Conservation (phyloP, 768 basidiomycete species). For the Lactifluus echinatus region DNA sequence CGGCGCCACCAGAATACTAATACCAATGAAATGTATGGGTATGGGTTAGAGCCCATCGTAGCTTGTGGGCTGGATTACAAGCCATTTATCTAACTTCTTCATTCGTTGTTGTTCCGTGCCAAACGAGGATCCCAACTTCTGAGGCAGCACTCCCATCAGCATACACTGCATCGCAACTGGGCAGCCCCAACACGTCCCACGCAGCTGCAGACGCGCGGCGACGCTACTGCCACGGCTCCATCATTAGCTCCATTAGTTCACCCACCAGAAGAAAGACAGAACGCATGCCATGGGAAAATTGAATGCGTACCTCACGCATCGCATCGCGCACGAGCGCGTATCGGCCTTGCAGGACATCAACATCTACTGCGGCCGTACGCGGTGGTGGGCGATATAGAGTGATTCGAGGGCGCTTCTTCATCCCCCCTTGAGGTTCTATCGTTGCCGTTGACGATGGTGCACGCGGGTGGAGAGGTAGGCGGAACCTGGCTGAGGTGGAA, state of each 20-base stretch:
- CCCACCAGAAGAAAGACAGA: background rate
- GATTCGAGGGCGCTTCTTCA: conserved; percentile 7
- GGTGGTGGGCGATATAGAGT: conserved; percentile 14
- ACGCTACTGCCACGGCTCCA: conserved; percentile 25
- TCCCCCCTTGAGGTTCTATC: background rate
- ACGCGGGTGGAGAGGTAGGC: background rate
- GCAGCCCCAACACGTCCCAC: conserved; percentile 24
- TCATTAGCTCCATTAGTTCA: background rate
- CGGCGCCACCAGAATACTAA: too few relatives aligned
- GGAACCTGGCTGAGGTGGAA: conserved; percentile 8
- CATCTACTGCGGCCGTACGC: conserved; percentile 1
- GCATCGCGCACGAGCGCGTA: conserved; percentile 7
- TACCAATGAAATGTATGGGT: too few relatives aligned
- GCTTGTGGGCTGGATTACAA: background rate
- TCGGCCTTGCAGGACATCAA: conserved; percentile 1
- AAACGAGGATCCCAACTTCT: conserved; percentile 4
- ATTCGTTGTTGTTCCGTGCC: background rate
- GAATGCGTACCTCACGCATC: conserved; percentile 12
- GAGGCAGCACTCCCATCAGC: conserved; percentile 12
- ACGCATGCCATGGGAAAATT: background rate
- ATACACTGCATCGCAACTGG: conserved; percentile 26
- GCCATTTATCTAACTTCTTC: background rate
- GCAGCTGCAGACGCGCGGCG: conserved; percentile 21
- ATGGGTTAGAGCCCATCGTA: too few relatives aligned
- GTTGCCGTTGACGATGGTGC: background rate